Conservation (phyloP, 1,284 basidiomycete species). For the Lignosus rhinocerotis region DNA sequence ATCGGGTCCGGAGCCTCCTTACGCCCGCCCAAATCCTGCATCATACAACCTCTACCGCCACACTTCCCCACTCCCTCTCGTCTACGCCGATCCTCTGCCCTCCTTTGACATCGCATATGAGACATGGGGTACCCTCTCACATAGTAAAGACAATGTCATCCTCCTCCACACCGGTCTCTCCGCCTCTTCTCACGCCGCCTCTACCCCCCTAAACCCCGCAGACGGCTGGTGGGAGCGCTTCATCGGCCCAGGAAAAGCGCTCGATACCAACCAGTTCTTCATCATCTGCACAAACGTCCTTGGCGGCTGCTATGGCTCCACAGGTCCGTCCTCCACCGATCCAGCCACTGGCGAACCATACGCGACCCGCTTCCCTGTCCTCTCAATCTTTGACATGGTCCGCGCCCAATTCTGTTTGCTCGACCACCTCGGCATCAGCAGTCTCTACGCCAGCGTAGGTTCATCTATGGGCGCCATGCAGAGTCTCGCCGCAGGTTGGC, state of each 20-base stretch:
- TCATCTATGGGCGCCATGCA: slow-evolving; percentile 99
- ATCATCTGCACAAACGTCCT: slow-evolving; percentile 97
- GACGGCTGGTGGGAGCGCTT: slow-evolving; percentile 99
- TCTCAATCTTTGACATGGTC: slow-evolving; percentile 97
- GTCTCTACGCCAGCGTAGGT: slow-evolving; percentile 91
- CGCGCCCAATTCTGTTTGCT: slow-evolving; percentile 88
- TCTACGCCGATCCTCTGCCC: slow-evolving; percentile 75
- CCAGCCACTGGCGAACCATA: slow-evolving; percentile 71
- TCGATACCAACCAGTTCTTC: slow-evolving; percentile 94
- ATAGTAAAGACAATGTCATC: slow-evolving; percentile 83
- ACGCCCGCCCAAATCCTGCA: slow-evolving; percentile 70
- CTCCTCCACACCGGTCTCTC: slow-evolving; percentile 97
- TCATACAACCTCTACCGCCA: slow-evolving; percentile 73
- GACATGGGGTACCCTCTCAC: slow-evolving; percentile 92
- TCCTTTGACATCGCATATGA: slow-evolving; percentile 93
- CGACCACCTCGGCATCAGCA: slow-evolving; percentile 83
- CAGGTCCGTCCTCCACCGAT: slow-evolving; percentile 86
- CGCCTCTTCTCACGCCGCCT: slow-evolving; percentile 94
- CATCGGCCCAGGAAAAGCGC: slow-evolving; percentile 90
- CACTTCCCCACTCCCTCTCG: slow-evolving; percentile 62
- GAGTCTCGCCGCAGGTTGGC: slow-evolving; percentile 92
- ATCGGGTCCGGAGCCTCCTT: slow-evolving; percentile 75
- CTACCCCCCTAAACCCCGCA: slow-evolving; percentile 74
- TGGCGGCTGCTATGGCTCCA: slow-evolving; percentile 96
- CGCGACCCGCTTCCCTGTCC: slow-evolving; percentile 88